These are phyloP conservation scores for Pleurotus cornucopiae DNA, from an alignment of 768 basidiomycete genomes.

Conservation along the genomic window DNA sequence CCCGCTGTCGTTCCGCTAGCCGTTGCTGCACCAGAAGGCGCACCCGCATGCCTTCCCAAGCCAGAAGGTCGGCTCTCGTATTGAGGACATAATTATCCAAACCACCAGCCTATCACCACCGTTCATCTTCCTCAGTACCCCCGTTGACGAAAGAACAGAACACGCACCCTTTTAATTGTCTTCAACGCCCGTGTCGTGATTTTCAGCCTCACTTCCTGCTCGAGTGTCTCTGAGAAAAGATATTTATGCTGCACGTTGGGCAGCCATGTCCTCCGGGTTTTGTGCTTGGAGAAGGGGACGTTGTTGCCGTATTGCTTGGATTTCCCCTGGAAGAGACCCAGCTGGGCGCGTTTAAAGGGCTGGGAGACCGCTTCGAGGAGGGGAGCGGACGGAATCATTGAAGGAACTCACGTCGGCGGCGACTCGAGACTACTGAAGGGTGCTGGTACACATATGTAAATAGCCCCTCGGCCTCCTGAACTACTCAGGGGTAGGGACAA, in stretches of 20 bases:
- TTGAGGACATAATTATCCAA: slow-evolving; percentile 65
- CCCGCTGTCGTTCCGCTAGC: slow-evolving; percentile 10
- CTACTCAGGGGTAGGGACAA: too few relatives aligned
- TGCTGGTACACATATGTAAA: too few relatives aligned
- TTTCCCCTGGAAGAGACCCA: slow-evolving; percentile 82
- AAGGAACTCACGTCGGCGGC: not conserved
- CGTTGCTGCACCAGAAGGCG: slow-evolving; percentile 31
- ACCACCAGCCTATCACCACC: slow-evolving; percentile 52
- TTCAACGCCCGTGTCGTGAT: slow-evolving; percentile 72
- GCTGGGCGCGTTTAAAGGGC: slow-evolving; percentile 78
- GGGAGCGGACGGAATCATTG: slow-evolving; percentile 4
- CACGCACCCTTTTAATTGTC: slow-evolving; percentile 77
- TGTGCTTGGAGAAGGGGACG: slow-evolving; percentile 84
- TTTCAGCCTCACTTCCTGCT: slow-evolving; percentile 56
- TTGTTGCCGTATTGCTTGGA: slow-evolving; percentile 81
- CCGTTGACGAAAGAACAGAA: not conserved
- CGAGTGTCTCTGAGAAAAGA: slow-evolving; percentile 62
- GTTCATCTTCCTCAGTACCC: not conserved
- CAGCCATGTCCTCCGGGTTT: slow-evolving; percentile 84
- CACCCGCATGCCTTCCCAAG: slow-evolving; percentile 44
- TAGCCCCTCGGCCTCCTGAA: too few relatives aligned
- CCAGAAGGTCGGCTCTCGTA: slow-evolving; percentile 34
- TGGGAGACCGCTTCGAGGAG: slow-evolving; percentile 35
- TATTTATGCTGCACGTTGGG: slow-evolving; percentile 83
- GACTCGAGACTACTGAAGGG: not conserved